Evolutionary conservation across 805 yeast genomes (phyloP).

Genomic region (Metschnikowia orientalis): DNA sequence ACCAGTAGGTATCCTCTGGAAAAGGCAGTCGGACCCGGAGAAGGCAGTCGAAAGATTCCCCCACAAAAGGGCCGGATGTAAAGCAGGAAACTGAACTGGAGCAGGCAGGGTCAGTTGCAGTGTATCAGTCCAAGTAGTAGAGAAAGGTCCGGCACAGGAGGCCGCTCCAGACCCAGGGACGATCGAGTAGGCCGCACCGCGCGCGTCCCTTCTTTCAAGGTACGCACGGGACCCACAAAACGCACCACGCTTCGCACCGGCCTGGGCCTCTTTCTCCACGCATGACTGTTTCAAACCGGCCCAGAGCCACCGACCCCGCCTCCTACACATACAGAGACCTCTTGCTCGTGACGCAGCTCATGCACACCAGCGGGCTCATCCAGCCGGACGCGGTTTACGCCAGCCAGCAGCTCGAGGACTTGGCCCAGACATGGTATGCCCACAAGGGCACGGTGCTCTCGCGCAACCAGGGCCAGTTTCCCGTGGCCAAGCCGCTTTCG

Average conservation of each 20-base stretch:
- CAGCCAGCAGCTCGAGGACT: slow-evolving; percentile 20
- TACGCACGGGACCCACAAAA: no score
- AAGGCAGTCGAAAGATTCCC: no score
- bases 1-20: no score
- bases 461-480: slow-evolving; percentile 16
- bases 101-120: no score
- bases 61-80: no score
- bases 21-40: no score
- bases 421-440: slow-evolving; percentile 28
- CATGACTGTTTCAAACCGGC: slow-evolving; percentile 1
- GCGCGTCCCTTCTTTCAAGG: no score
- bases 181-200: no score
- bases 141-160: no score
- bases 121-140: no score
- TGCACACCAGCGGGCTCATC: slow-evolving; percentile 31
- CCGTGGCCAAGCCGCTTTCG: slow-evolving; percentile 16
- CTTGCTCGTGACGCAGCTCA: slow-evolving; percentile 34
- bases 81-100: no score
- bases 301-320: slow-evolving; percentile 12
- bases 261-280: background rate
- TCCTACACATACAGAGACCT: slow-evolving; percentile 27
- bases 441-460: slow-evolving; percentile 28
- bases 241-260: background rate
- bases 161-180: no score
- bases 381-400: slow-evolving; percentile 19